Conservation (phyloP, 1,139 yeast species). For the Lodderomyces theae region DNA sequence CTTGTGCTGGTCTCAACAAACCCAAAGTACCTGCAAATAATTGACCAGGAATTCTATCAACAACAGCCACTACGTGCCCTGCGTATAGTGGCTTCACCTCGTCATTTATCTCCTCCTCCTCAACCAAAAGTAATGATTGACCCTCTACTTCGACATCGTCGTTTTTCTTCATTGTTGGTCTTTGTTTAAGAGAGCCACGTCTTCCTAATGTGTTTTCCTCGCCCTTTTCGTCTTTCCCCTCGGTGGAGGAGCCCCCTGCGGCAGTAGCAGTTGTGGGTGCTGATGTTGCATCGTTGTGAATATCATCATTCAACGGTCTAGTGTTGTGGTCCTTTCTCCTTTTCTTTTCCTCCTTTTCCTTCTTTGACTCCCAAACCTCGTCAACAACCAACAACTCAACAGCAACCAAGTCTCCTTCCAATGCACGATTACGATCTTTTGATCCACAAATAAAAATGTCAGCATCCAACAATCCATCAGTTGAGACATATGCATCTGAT, state of each 20-base stretch:
- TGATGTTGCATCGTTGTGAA: slow-evolving; percentile 71
- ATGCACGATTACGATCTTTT: slow-evolving; percentile 96
- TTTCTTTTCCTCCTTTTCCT: slow-evolving; percentile 96
- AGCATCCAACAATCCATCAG: slow-evolving; percentile 92
- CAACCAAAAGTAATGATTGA: slow-evolving; percentile 83
- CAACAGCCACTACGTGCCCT: slow-evolving; percentile 97
- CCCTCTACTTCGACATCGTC: slow-evolving; percentile 99
- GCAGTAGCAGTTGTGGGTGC: slow-evolving; percentile 25
- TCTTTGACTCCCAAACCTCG: slow-evolving; percentile 95
- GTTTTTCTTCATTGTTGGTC: slow-evolving; percentile 97
- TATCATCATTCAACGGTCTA: slow-evolving; percentile 53
- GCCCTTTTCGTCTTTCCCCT: slow-evolving; percentile 16
- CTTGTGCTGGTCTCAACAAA: slow-evolving; percentile 91
- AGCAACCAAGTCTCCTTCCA: slow-evolving; percentile 96
- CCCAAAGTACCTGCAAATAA: slow-evolving; percentile 92
- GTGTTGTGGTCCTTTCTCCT: slow-evolving; percentile 73
- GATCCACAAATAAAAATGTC: slow-evolving; percentile 98
- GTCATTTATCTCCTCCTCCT: slow-evolving; percentile 94
- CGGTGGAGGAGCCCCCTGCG: slow-evolving; percentile 18
- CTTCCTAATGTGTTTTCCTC: slow-evolving; percentile 54
- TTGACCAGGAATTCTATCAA: slow-evolving; percentile 97
- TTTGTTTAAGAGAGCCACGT: slow-evolving; percentile 87
- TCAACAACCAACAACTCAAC: slow-evolving; percentile 91
- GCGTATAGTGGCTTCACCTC: slow-evolving; percentile 93
- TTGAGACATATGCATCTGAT: slow-evolving; percentile 95